Conservation (phyloP, 768 basidiomycete species). For the Lepiota venenata region DNA sequence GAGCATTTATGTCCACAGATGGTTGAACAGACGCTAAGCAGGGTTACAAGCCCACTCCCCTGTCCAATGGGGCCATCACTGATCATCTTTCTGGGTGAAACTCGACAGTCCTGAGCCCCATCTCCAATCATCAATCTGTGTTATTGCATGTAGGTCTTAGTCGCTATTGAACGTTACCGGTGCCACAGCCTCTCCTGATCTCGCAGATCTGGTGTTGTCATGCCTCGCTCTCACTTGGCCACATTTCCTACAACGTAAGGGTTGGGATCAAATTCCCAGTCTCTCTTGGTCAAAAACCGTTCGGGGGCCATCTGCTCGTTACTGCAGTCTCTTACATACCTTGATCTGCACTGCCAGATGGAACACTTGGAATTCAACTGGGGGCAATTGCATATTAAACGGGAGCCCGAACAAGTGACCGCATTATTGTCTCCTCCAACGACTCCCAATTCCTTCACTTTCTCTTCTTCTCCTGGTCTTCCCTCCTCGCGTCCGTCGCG, state of each 20-base stretch:
- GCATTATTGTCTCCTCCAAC: slow-evolving; percentile 35
- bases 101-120: not conserved
- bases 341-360: slow-evolving; percentile 43
- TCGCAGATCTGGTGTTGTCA: slow-evolving; percentile 7
- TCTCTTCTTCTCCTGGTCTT: slow-evolving; percentile 16
- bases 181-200: slow-evolving; percentile 11
- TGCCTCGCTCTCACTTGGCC: not conserved
- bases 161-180: slow-evolving; percentile 7
- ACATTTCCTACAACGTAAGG: not conserved
- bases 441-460: slow-evolving; percentile 18
- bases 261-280: slow-evolving; percentile 7
- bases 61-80: slow-evolving; percentile 4
- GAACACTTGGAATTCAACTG: slow-evolving; percentile 31
- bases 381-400: slow-evolving; percentile 41
- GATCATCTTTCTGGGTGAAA: slow-evolving; percentile 6
- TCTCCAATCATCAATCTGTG: slow-evolving; percentile 8
- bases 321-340: slow-evolving; percentile 17
- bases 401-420: slow-evolving; percentile 35
- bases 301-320: slow-evolving; percentile 16
- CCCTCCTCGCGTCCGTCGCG: slow-evolving; percentile 17
- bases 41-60: not conserved
- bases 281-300: slow-evolving; percentile 18
- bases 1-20: not conserved
- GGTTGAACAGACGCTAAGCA: not conserved
- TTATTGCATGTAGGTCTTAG: not conserved